A percentile compares a stretch with the other conserved stretches of the same genome.
Conservation (phyloP, 768 basidiomycete species). For the Rubroboletus pulcherrimus region DNA sequence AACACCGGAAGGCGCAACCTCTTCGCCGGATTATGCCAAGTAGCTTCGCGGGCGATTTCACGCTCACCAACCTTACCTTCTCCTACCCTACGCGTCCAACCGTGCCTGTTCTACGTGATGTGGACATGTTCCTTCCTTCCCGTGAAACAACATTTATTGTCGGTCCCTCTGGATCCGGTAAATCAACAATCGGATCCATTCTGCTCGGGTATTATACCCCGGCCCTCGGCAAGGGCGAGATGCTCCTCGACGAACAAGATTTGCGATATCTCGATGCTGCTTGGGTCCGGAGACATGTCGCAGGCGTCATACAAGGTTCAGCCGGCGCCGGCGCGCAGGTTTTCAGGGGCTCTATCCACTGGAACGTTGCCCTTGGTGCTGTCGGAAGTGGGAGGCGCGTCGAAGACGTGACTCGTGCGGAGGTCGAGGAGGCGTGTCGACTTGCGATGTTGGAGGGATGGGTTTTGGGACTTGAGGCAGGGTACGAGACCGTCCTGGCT, state of each 20-base stretch:
- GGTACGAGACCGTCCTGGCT: constrained; percentile 75
- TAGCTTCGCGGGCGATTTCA: constrained; percentile 68
- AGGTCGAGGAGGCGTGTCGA: too few species aligned
- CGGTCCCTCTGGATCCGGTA: constrained; percentile 74
- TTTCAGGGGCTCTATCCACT: constrained; percentile 75
- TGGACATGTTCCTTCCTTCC: constrained; percentile 67
- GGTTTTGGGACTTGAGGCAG: constrained; percentile 74
- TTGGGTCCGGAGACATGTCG: constrained; percentile 67
- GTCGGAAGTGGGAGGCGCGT: constrained; percentile 40
- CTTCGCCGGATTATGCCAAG: constrained; percentile 66
- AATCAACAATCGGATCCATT: constrained; percentile 65
- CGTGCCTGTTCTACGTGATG: constrained; percentile 51
- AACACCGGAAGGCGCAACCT: constrained; percentile 16
- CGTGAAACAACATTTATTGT: constrained; percentile 77
- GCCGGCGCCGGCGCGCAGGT: constrained; percentile 45
- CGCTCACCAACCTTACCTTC: constrained; percentile 57
- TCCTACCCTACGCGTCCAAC: constrained; percentile 71
- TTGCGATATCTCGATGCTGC: constrained; percentile 66
- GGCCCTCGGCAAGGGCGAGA: constrained; percentile 45
- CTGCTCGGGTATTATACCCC: constrained; percentile 72
- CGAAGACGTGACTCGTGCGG: too few species aligned
- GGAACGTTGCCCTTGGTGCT: constrained; percentile 81
- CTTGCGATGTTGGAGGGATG: constrained; percentile 79
- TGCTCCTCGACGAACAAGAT: constrained; percentile 80
- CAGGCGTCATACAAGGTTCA: constrained; percentile 74